Base-by-base conservation (phyloP, 2,329 filamentous ascomycete genomes). In the Colletotrichum acutatum region DNA sequence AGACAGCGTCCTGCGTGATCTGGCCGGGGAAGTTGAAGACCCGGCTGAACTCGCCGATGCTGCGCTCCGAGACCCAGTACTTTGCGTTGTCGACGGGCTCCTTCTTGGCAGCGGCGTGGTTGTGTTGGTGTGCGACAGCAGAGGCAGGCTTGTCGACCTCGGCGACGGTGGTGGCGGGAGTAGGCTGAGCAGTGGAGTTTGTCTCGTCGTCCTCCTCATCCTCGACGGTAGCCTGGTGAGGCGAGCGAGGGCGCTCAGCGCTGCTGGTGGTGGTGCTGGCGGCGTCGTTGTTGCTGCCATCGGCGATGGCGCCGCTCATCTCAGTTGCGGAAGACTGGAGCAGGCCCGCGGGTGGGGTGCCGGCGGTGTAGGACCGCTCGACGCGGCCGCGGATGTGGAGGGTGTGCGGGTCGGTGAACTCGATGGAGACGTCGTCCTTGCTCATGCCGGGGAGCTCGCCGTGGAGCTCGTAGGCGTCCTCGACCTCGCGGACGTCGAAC, bases 401-500 rank as follows among this genome's bases (percentile, higher is more conserved):
- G 19, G 93, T 95, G 84, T 94, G 91, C 54, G 88, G 86, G 80
- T 96, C 93, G 71, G 90, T 91, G 86, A 95, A 96, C 79, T 96
- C 93, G 79, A 96, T 93, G 80, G 88, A 86, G 78, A 97, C 86
- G 78, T 95, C 86, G 77, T 94, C 90, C 84, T 94, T 93, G 75
- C 89, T 89, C 77, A 95, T 86, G 68, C 94, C 94, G 0, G 94
- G 92, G 6, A 96, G 90, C 82, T 96, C 94, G 78, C 94, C 94
- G 78, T 95, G 90, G 24, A 96, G 91, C 83, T 96, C 92, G 80
- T 95, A 96, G 75, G 85, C 81, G 6, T 90, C 83, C 74, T 88
- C 88, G 14, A 88, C 89, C 84, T 97, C 94, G 80, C 90, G 91
- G 74, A 95, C 87, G 78, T 96, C 94, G 79, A 96, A 96, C 83